Conservation (phyloP, 345 rosid species). For the Salix caprea region DNA sequence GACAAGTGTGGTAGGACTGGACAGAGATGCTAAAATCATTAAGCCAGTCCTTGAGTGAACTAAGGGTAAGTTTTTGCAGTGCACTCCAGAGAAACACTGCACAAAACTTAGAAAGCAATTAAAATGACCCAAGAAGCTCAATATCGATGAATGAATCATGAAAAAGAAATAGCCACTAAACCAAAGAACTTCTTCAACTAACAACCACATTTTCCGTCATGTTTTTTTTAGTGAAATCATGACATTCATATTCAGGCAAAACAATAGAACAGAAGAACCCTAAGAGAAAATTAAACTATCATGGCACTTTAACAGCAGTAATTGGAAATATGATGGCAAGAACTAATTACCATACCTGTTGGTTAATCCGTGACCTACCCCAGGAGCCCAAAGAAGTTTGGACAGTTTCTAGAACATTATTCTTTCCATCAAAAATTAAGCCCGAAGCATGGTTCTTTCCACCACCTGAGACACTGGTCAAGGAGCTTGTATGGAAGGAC, state of each 20-base stretch:
- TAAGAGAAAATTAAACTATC: not conserved
- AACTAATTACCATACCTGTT: constrained; percentile 50
- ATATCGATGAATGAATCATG: not conserved
- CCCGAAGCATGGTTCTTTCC: constrained; percentile 46
- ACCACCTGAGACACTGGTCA: constrained; percentile 34
- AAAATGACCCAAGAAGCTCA: not conserved
- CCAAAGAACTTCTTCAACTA: not conserved
- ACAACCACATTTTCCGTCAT: not conserved
- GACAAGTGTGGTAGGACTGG: not conserved
- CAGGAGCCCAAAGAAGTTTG: constrained; percentile 68
- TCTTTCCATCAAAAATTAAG: constrained; percentile 50
- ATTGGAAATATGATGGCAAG: not conserved
- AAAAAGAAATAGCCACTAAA: not conserved
- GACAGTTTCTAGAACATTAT: constrained; percentile 53
- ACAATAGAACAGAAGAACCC: not conserved
- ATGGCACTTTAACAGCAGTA: not conserved
- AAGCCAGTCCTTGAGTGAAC: not conserved
- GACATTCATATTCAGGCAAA: not conserved
- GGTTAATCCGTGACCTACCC: constrained; percentile 58
- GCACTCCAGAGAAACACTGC: not conserved
- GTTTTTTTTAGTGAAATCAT: not conserved
- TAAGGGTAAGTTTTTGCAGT: not conserved
- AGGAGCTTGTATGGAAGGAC: constrained; percentile 43
- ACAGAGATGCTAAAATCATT: not conserved
- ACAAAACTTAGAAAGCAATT: not conserved